phyloP scores from a whole-genome alignment of 2,329 filamentous ascomycete species.

The Monosporascus sp. region DNA sequence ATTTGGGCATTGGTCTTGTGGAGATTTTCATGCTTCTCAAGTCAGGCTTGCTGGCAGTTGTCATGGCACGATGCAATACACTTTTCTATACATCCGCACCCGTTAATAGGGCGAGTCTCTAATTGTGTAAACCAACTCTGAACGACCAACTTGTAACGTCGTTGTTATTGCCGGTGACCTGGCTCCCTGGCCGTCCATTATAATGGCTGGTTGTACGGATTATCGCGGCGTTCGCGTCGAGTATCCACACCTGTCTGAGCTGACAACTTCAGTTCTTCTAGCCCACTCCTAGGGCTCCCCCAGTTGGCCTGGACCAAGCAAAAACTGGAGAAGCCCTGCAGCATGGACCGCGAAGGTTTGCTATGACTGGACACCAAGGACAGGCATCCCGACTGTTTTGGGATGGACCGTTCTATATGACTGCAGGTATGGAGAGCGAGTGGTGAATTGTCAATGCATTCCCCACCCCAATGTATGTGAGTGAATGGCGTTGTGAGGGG shows the following conservation, averaged over 20 bases:
- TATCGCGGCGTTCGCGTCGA: neutral
- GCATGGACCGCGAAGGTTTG: neutral
- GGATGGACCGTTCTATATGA: neutral
- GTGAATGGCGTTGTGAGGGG: neutral
- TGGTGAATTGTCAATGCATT: conserved; percentile 1
- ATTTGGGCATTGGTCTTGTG: too few species aligned
- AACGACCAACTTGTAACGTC: neutral
- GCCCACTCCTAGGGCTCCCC: neutral
- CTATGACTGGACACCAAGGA: neutral
- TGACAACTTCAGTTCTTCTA: neutral
- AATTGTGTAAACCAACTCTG: too few species aligned
- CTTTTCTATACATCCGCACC: too few species aligned
- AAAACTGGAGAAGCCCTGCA: neutral
- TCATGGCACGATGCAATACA: too few species aligned
- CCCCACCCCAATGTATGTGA: neutral
- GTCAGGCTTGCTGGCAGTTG: too few species aligned
- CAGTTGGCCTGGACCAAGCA: neutral
- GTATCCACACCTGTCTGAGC: neutral
- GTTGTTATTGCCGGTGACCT: neutral
- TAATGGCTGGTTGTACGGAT: neutral
- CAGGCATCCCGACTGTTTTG: neutral
- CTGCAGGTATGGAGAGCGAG: neutral
- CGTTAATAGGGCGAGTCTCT: too few species aligned
- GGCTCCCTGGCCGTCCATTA: neutral
- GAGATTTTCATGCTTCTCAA: too few species aligned